Percentiles rank a stretch among this genome's conserved stretches.
phyloP scores from a whole-genome alignment of 495 filamentous ascomycete genomes.

The Hypoxylon lenormandii region DNA sequence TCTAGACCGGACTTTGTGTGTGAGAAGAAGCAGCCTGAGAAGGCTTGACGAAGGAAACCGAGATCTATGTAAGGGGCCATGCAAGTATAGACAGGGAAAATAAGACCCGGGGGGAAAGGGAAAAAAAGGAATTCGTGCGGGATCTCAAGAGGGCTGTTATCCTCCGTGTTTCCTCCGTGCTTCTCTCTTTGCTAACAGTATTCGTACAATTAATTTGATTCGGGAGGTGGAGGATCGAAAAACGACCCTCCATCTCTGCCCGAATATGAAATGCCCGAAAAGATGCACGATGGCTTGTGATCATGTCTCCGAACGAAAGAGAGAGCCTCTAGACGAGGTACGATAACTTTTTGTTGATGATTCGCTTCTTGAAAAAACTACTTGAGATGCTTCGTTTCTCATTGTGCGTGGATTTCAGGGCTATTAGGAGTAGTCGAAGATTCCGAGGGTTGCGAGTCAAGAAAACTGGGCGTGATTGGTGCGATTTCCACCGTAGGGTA shows the following conservation, averaged over 20 bases:
- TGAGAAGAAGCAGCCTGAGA: too few relatives aligned
- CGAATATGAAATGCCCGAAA: background rate
- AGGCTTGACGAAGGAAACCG: too few relatives aligned
- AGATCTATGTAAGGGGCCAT: too few relatives aligned
- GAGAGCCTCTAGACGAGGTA: background rate
- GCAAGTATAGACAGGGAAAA: too few relatives aligned
- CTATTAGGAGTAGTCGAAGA: background rate
- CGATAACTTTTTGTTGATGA: background rate
- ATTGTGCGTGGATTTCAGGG: background rate
- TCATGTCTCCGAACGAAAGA: slow-evolving; percentile 1
- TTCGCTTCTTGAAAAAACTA: background rate
- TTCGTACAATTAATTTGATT: too few relatives aligned
- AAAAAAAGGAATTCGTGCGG: too few relatives aligned
- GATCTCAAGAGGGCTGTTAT: too few relatives aligned
- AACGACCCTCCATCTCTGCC: background rate
- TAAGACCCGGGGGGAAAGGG: too few relatives aligned
- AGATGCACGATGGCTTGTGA: slow-evolving; percentile 38
- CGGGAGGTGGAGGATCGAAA: too few relatives aligned
- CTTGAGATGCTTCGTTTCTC: background rate
- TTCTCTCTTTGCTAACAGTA: too few relatives aligned
- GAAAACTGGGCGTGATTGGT: background rate
- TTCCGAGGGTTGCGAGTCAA: background rate
- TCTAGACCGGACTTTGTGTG: too few relatives aligned
- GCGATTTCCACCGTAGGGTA: background rate
- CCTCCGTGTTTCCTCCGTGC: too few relatives aligned